These are phyloP conservation scores for Mortierella alpina DNA, from an alignment of 192 early-diverging fungal species.

Conservation along the genomic window DNA sequence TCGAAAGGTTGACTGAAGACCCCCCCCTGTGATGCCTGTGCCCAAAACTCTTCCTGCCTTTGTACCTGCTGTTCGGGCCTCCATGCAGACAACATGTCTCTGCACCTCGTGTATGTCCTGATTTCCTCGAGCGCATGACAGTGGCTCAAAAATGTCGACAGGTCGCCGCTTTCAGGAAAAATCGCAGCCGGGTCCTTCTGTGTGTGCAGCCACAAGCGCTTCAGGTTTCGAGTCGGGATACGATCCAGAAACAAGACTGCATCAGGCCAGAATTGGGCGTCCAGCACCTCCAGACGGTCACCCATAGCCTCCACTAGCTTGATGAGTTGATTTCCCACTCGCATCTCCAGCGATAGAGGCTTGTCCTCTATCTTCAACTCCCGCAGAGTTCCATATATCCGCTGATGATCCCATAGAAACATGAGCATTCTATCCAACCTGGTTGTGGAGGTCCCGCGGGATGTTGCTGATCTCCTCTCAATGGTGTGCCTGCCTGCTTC, in stretches of 20 bases:
- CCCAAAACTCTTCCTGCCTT: background rate
- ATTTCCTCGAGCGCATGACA: constrained; percentile 28
- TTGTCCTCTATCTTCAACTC: constrained; percentile 41
- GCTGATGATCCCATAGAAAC: constrained; percentile 47
- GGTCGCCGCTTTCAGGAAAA: constrained; percentile 4
- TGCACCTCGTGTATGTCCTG: constrained; percentile 15
- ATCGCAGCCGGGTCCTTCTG: constrained; percentile 26
- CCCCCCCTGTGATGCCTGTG: background rate
- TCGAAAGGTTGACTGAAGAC: background rate
- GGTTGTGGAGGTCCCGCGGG: background rate
- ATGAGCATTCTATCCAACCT: constrained; percentile 30
- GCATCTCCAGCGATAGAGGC: background rate
- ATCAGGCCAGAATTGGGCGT: constrained; percentile 37
- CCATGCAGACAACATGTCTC: constrained; percentile 28
- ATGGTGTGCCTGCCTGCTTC: background rate
- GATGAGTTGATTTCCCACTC: constrained; percentile 9
- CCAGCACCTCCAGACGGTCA: constrained; percentile 30
- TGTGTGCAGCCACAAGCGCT: constrained; percentile 14
- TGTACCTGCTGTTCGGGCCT: background rate
- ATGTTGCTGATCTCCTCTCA: background rate
- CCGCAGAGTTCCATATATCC: constrained; percentile 27
- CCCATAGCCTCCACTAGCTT: constrained; percentile 51
- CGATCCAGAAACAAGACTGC: constrained; percentile 39
- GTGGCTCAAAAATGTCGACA: constrained; percentile 16
- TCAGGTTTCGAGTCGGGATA: constrained; percentile 23